Percentiles rank a stretch among this genome's conserved stretches.
These are phyloP conservation scores for Cutaneotrichosporon sp. DNA, from an alignment of 1,284 basidiomycete species.

Conservation along the genomic window DNA sequence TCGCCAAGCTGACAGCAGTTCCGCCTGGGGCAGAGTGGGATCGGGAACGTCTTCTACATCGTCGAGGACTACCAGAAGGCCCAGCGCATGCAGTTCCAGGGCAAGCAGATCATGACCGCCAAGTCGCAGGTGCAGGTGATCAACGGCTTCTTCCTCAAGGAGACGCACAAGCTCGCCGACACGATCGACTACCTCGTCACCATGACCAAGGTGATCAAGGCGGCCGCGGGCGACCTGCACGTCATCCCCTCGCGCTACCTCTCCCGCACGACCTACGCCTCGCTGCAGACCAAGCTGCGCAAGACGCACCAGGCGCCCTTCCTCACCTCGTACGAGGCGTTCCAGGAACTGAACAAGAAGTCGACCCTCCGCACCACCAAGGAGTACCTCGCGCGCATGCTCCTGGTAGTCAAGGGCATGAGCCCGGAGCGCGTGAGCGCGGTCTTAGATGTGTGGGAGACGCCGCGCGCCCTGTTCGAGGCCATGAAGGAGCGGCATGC, in stretches of 20 bases:
- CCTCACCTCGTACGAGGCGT: slow-evolving; percentile 56
- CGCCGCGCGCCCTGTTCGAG: slow-evolving; percentile 54
- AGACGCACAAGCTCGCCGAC: slow-evolving; percentile 57
- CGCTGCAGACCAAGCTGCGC: slow-evolving; percentile 50
- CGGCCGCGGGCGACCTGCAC: slow-evolving; percentile 46
- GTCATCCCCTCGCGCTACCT: slow-evolving; percentile 55
- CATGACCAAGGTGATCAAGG: slow-evolving; percentile 56
- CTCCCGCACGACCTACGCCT: slow-evolving; percentile 39
- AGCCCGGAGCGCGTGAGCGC: slow-evolving; percentile 58
- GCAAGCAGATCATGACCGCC: slow-evolving; percentile 52
- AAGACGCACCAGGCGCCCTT: slow-evolving; percentile 39
- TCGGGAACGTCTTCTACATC: slow-evolving; percentile 59
- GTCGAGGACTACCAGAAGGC: slow-evolving; percentile 59
- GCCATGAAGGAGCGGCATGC: slow-evolving; percentile 38
- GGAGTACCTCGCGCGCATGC: slow-evolving; percentile 59
- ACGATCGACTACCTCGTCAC: slow-evolving; percentile 58
- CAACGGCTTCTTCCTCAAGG: slow-evolving; percentile 60
- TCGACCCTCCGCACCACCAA: slow-evolving; percentile 54
- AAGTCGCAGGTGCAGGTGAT: slow-evolving; percentile 60
- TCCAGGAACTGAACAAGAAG: slow-evolving; percentile 58
- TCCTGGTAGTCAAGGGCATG: slow-evolving; percentile 58
- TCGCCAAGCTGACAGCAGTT: slow-evolving; percentile 44
- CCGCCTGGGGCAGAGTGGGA: slow-evolving; percentile 57
- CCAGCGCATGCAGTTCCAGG: slow-evolving; percentile 42
- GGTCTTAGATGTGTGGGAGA: slow-evolving; percentile 57